Conservation (phyloP, 306 rosid genomes). For the Fagus crenata region DNA sequence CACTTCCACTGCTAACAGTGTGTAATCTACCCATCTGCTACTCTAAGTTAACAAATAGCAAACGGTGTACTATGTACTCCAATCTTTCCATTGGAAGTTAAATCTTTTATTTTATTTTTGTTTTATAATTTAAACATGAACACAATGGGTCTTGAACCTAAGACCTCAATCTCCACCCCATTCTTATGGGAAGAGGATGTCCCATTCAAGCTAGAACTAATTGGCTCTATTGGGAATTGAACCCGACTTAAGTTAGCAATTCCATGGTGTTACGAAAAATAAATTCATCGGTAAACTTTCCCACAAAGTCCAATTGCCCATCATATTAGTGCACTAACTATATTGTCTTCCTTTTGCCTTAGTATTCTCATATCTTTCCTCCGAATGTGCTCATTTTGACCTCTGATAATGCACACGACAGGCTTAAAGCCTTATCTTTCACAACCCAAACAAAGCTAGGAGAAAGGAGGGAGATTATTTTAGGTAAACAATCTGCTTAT, state of each 20-base stretch:
- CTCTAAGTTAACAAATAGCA: neutral
- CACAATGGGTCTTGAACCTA: neutral
- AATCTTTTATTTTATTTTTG: too few relatives aligned
- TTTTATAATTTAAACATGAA: neutral
- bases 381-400: neutral
- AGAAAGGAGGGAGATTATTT: neutral
- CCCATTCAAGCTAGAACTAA: neutral
- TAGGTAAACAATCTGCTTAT: neutral
- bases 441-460: neutral
- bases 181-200: neutral
- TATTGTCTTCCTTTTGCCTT: neutral
- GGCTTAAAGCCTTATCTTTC: neutral
- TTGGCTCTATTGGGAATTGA: neutral
- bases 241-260: neutral
- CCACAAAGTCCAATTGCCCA: neutral
- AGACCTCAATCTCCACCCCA: neutral
- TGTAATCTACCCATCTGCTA: neutral
- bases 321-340: neutral
- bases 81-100: neutral
- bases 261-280: neutral
- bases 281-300: neutral
- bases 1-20: neutral
- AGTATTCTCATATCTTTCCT: neutral
- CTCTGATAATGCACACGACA: neutral
- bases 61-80: neutral